phyloP scores from a whole-genome alignment of 305 asterid species.

The Caryopteris hybrid region DNA sequence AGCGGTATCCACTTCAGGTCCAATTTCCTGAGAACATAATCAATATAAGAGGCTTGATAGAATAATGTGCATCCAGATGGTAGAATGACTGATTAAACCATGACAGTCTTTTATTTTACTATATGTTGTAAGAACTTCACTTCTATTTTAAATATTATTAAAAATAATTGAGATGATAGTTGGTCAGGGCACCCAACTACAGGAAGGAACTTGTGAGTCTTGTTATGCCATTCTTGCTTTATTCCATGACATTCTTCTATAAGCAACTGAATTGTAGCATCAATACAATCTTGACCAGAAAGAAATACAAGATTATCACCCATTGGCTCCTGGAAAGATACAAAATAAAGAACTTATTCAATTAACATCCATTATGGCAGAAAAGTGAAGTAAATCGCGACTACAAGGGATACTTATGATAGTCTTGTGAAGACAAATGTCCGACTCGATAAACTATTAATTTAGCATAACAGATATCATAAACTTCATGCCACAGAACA shows the following conservation, averaged over 20 bases:
- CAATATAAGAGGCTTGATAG: too few relatives aligned
- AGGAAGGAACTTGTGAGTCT: background rate
- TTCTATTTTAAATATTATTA: too few relatives aligned
- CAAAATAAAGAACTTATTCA: slow-evolving; percentile 13
- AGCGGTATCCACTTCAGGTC: too few relatives aligned
- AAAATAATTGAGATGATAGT: too few relatives aligned
- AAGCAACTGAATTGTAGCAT: slow-evolving; percentile 80
- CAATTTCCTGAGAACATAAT: too few relatives aligned
- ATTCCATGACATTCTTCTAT: slow-evolving; percentile 66
- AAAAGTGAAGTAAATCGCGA: background rate
- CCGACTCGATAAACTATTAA: background rate
- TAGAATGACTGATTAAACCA: too few relatives aligned
- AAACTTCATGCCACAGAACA: background rate
- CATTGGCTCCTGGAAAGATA: slow-evolving; percentile 60
- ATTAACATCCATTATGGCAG: background rate
- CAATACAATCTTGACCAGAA: slow-evolving; percentile 97
- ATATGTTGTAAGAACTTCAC: too few relatives aligned
- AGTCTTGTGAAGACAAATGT: background rate
- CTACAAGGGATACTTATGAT: too few relatives aligned
- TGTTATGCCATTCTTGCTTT: slow-evolving; percentile 28
- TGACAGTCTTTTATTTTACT: too few relatives aligned
- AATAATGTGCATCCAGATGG: too few relatives aligned
- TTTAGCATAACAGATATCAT: background rate
- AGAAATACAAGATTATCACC: slow-evolving; percentile 94
- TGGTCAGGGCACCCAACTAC: too few relatives aligned